Conservation (phyloP, 768 basidiomycete genomes). For the Baorangia bicolor region DNA sequence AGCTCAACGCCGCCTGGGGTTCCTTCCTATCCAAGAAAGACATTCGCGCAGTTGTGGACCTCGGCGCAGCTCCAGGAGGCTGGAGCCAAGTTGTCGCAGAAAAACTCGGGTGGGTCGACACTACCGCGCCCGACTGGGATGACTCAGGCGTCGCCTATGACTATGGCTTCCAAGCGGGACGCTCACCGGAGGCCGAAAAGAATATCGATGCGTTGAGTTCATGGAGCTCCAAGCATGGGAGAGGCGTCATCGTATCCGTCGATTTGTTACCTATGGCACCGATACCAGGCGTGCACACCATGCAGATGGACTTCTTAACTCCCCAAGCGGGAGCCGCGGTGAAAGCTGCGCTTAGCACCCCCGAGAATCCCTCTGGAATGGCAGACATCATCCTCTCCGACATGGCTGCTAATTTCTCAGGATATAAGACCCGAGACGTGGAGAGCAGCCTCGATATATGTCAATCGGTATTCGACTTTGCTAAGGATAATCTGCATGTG, state of each 20-base stretch:
- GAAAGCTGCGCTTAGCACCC: conserved; percentile 33
- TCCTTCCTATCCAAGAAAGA: conserved; percentile 51
- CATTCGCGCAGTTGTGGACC: conserved; percentile 70
- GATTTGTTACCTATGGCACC: conserved; percentile 75
- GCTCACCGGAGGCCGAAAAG: not conserved
- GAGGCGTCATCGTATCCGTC: conserved; percentile 64
- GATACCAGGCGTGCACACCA: conserved; percentile 67
- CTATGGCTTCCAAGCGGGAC: not conserved
- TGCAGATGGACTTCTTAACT: conserved; percentile 80
- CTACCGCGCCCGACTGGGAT: not conserved
- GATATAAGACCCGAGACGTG: conserved; percentile 64
- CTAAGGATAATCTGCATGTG: conserved; percentile 49
- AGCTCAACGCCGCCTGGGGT: conserved; percentile 61
- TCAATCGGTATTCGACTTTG: conserved; percentile 70
- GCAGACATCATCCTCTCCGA: conserved; percentile 86
- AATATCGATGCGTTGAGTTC: not conserved
- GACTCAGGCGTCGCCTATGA: not conserved
- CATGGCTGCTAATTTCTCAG: conserved; percentile 85
- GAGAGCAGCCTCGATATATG: conserved; percentile 72
- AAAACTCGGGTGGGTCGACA: conserved; percentile 52
- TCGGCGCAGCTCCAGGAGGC: conserved; percentile 91
- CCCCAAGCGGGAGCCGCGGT: conserved; percentile 48
- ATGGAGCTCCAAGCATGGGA: conserved; percentile 29
- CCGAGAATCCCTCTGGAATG: conserved; percentile 38
- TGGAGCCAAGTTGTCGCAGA: conserved; percentile 86